These are phyloP conservation scores for Fusarium duplospermum DNA, from an alignment of 2,329 filamentous ascomycete species.

Conservation along the genomic window DNA sequence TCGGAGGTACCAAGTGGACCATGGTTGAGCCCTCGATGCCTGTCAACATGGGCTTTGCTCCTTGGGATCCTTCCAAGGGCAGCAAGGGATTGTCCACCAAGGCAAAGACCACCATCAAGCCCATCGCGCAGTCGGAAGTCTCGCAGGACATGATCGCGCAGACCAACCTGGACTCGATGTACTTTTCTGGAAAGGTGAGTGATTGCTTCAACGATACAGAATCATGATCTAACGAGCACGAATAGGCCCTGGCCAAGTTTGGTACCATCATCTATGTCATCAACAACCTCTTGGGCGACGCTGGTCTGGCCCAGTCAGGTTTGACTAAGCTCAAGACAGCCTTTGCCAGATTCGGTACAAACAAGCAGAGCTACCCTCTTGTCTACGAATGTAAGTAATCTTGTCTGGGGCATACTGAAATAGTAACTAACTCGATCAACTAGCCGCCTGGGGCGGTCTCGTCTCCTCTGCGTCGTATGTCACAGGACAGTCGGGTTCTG, in stretches of 20 bases:
- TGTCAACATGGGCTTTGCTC: constrained; percentile 78
- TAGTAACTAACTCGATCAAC: constrained; percentile 27
- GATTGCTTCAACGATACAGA: not conserved
- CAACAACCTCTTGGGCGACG: constrained; percentile 71
- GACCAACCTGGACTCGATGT: constrained; percentile 86
- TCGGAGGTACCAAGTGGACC: constrained; percentile 80
- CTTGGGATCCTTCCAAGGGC: constrained; percentile 73
- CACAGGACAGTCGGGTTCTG: constrained; percentile 75
- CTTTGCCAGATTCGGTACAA: constrained; percentile 74
- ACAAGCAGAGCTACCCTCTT: constrained; percentile 75
- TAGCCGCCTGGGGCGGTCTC: constrained; percentile 80
- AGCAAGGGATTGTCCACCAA: constrained; percentile 61
- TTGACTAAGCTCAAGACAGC: constrained; percentile 72
- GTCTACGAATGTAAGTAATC: constrained; percentile 68
- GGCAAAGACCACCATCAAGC: constrained; percentile 69
- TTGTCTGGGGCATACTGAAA: not conserved
- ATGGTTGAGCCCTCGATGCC: constrained; percentile 82
- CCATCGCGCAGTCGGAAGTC: constrained; percentile 77
- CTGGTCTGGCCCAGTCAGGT: constrained; percentile 65
- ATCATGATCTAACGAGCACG: constrained; percentile 1
- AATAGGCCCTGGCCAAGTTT: constrained; percentile 78
- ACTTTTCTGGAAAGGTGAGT: constrained; percentile 85
- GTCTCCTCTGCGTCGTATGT: constrained; percentile 81
- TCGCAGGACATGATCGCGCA: constrained; percentile 80
- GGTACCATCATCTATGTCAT: constrained; percentile 75